Evolutionary conservation across 306 rosid species (phyloP).

Genomic region (Trichosanthes cucumerina): DNA sequence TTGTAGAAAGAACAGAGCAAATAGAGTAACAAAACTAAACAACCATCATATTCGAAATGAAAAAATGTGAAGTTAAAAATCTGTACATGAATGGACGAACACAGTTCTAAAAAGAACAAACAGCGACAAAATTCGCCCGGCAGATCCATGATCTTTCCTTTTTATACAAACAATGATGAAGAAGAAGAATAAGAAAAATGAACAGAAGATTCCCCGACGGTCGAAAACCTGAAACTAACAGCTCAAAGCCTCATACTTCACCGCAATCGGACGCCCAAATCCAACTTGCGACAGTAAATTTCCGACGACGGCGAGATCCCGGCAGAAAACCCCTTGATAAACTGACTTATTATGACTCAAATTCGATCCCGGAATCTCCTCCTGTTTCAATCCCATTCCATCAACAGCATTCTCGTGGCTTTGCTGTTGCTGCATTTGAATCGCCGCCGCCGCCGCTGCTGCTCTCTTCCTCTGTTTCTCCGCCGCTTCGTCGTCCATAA

Average conservation of each 20-base stretch:
- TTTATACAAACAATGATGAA: slow-evolving; percentile 38
- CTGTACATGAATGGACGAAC: slow-evolving; percentile 41
- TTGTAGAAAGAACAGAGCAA: background rate
- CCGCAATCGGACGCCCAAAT: slow-evolving; percentile 63
- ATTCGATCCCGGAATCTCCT: background rate
- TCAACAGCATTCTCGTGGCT: background rate
- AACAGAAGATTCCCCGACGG: slow-evolving; percentile 17
- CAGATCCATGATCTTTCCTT: slow-evolving; percentile 17
- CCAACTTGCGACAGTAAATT: slow-evolving; percentile 67
- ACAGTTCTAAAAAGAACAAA: slow-evolving; percentile 7
- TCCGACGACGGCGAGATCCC: slow-evolving; percentile 79
- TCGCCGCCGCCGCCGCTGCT: slow-evolving; percentile 31
- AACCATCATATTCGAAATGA: background rate
- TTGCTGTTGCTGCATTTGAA: slow-evolving; percentile 28
- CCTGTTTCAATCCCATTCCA: background rate
- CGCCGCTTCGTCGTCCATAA: slow-evolving; percentile 74
- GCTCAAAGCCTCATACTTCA: slow-evolving; percentile 84
- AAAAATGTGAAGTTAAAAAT: slow-evolving; percentile 9
- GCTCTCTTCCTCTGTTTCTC: slow-evolving; percentile 60
- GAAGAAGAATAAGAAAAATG: slow-evolving; percentile 13
- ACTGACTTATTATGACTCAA: slow-evolving; percentile 6
- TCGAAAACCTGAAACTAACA: slow-evolving; percentile 27
- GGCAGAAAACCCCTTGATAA: slow-evolving; percentile 83
- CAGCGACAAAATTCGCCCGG: slow-evolving; percentile 67
- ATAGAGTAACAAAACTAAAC: background rate